A percentile compares a stretch with the other conserved stretches of the same genome.
Evolutionary conservation across 2,329 filamentous ascomycete species (phyloP).

Genomic region (Penicillium expansum): DNA sequence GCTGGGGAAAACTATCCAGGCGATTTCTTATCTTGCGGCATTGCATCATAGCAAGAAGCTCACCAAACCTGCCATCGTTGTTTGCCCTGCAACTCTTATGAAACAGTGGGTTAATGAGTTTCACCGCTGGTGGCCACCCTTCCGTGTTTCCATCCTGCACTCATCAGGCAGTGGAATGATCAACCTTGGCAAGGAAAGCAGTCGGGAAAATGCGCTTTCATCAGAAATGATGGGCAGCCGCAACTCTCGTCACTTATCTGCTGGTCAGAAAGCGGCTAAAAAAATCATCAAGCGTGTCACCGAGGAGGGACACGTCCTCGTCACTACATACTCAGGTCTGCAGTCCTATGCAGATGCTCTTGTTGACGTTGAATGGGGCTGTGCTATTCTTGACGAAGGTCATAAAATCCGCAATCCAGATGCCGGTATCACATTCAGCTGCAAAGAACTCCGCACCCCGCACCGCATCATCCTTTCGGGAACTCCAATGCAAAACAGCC

Average conservation of each 20-base stretch:
- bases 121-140: slow-evolving; percentile 98
- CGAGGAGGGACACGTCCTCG: slow-evolving; percentile 82
- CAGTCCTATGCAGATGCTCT: slow-evolving; percentile 85
- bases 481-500: slow-evolving; percentile 96
- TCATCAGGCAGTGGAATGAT: slow-evolving; percentile 96
- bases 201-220: slow-evolving; percentile 62
- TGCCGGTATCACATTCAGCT: slow-evolving; percentile 88
- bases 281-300: slow-evolving; percentile 80
- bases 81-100: slow-evolving; percentile 91
- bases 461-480: slow-evolving; percentile 93
- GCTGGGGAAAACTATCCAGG: slow-evolving; percentile 86
- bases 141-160: slow-evolving; percentile 91
- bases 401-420: slow-evolving; percentile 98
- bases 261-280: slow-evolving; percentile 67
- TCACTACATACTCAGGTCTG: slow-evolving; percentile 95
- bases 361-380: slow-evolving; percentile 83
- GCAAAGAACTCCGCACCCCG: slow-evolving; percentile 86
- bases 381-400: slow-evolving; percentile 91
- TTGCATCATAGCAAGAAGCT: slow-evolving; percentile 88
- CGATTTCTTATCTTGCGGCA: slow-evolving; percentile 80
- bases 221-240: slow-evolving; percentile 53
- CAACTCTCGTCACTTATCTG: slow-evolving; percentile 39
- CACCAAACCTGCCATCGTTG: slow-evolving; percentile 80
- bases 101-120: slow-evolving; percentile 99
- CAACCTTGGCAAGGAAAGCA: slow-evolving; percentile 63